Base-by-base conservation (phyloP, 257 asterid species). In the Echites panduratus region DNA sequence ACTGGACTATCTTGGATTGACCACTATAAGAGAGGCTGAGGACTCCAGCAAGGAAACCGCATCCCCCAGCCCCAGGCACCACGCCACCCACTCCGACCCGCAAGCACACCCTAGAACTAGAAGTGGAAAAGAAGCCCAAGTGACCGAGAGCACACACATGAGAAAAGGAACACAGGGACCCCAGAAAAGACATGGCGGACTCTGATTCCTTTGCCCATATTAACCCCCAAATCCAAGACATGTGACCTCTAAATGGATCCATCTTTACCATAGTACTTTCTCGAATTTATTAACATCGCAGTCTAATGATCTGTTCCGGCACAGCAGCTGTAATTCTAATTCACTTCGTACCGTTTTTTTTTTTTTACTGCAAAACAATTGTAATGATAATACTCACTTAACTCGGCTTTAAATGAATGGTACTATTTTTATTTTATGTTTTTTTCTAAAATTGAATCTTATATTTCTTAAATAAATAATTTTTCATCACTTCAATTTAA, bases 161-260 rank as follows among this genome's bases (percentile, higher is more conserved):
- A 47, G 53, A 12, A 49, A 49, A 53, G 32, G 9, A 70, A 17
- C 22, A 54, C 53, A 16, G 38, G 73, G 63, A 68, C 78, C 78
- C 68, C 63, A 67, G 48, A 57, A 75, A 75, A 56, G 77, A 50
- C 66, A 56, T 24, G 38, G 65, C 54, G 49, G 71, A 48, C 79
- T 70, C 41, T 61, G 38, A 58, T 54, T 44, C 71, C 11, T 49
- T 66, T 54, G 4, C 13, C 2, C 9, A 2, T 9, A 19, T 48
- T 40, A 20, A 1, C 27, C 58, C 5, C 16, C 7, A 41, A 35
- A 58, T 29, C 40, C 45, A 47, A 49, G 26, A 58, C 81, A 77
- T 67, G 81, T 77, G 77, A 77, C 54, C 44, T 73, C 53, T 53
- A 22, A 44, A 11, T 26, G 41, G n/a, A 57, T 24, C 16, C 38